Percentiles rank a stretch among this genome's conserved stretches.
Conservation (phyloP, 768 basidiomycete genomes). For the Ramaria sp. region DNA sequence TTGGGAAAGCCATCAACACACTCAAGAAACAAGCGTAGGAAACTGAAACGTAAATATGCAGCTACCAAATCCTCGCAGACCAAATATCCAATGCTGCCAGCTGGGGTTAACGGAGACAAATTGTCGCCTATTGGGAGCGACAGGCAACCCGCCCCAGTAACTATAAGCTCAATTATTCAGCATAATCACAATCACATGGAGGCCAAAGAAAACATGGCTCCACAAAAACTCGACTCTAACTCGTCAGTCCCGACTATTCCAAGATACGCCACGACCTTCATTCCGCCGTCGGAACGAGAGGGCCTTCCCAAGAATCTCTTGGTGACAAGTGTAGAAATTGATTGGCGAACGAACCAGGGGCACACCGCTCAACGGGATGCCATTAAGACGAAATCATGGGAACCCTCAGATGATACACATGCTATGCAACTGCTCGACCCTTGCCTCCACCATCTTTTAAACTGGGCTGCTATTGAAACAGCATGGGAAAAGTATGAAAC, state of each 20-base stretch:
- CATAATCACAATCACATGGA: too few relatives aligned
- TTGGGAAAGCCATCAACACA: constrained; percentile 47
- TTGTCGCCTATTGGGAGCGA: too few relatives aligned
- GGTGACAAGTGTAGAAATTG: constrained; percentile 64
- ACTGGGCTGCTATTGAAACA: constrained; percentile 15
- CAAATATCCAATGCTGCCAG: not conserved
- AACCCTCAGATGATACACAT: not conserved
- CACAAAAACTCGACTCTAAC: constrained; percentile 44
- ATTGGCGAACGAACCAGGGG: constrained; percentile 31
- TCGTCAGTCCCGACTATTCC: constrained; percentile 6
- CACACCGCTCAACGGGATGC: constrained; percentile 17
- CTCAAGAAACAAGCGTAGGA: constrained; percentile 45
- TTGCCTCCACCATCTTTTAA: not conserved
- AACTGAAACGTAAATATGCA: constrained; percentile 32
- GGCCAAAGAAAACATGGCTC: constrained; percentile 31
- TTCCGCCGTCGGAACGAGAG: constrained; percentile 56
- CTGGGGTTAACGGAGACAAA: not conserved
- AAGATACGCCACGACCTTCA: constrained; percentile 19
- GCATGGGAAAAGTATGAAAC: constrained; percentile 17
- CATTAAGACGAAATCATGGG: constrained; percentile 21
- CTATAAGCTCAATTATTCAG: too few relatives aligned
- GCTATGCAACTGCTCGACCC: not conserved
- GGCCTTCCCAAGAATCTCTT: constrained; percentile 52
- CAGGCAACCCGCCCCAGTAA: too few relatives aligned
- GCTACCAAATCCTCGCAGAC: constrained; percentile 17